Evolutionary conservation across 2,329 filamentous ascomycete species (phyloP).

Genomic region (Acrocalymma vagum): DNA sequence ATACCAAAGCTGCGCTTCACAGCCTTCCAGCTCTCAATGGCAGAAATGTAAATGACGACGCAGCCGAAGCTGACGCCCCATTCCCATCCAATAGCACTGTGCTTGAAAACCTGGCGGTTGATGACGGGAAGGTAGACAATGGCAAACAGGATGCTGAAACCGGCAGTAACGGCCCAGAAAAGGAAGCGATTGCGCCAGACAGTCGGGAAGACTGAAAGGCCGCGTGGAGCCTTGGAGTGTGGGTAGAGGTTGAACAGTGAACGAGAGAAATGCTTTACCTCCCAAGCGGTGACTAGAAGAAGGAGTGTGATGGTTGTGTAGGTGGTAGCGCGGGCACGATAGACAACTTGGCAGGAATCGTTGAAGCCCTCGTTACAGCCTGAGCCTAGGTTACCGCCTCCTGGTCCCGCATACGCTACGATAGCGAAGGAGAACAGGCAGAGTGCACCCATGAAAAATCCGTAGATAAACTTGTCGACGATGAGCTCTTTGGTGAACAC

Average conservation of each 20-base stretch:
- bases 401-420: constrained; percentile 53
- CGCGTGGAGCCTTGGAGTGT: constrained; percentile 30
- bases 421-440: constrained; percentile 56
- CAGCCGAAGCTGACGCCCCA: constrained; percentile 55
- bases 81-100: constrained; percentile 54
- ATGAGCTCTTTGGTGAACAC: constrained; percentile 58
- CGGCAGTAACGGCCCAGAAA: constrained; percentile 52
- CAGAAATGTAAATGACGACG: constrained; percentile 50
- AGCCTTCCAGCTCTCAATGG: constrained; percentile 57
- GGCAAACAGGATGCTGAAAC: constrained; percentile 53
- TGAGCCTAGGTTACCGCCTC: constrained; percentile 51
- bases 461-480: constrained; percentile 58
- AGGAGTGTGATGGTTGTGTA: constrained; percentile 55
- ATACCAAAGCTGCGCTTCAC: constrained; percentile 49
- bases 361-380: constrained; percentile 57
- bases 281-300: constrained; percentile 57
- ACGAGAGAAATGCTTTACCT: constrained; percentile 56
- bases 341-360: constrained; percentile 51
- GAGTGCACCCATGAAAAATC: constrained; percentile 55
- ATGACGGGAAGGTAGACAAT: constrained; percentile 57
- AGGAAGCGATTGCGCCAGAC: constrained; percentile 55
- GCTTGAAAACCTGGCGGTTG: constrained; percentile 57
- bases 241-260: constrained; percentile 57
- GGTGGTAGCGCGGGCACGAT: constrained; percentile 55
- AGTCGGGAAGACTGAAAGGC: constrained; percentile 48